phyloP scores from a whole-genome alignment of 768 basidiomycete species.

The Lentinus tigrinus region DNA sequence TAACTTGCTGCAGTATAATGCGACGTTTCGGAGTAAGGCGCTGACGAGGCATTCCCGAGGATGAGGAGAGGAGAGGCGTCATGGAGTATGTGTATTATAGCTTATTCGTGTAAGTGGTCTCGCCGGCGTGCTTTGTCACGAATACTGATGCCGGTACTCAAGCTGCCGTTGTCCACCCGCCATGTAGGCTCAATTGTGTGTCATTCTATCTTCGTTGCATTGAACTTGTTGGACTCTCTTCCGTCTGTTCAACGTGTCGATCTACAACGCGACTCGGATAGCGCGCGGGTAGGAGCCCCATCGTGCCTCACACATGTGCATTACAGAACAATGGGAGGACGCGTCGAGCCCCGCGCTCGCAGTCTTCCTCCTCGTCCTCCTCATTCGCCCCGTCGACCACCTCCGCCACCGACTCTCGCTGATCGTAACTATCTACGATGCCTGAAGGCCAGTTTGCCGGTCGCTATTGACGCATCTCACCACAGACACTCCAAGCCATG shows the following conservation, averaged over 20 bases:
- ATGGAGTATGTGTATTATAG: too few species aligned
- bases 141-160: too few species aligned
- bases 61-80: slow-evolving; percentile 18
- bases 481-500: slow-evolving; percentile 90
- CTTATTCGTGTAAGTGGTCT: too few species aligned
- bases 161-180: too few species aligned
- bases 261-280: too few species aligned
- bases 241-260: too few species aligned
- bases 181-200: too few species aligned
- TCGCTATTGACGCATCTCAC: background rate
- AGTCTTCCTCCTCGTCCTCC: slow-evolving; percentile 13
- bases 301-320: too few species aligned
- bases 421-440: slow-evolving; percentile 48
- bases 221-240: too few species aligned
- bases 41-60: slow-evolving; percentile 70
- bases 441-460: slow-evolving; percentile 82
- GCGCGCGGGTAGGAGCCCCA: too few species aligned
- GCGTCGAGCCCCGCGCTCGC: slow-evolving; percentile 25
- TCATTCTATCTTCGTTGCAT: too few species aligned
- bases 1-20: slow-evolving; percentile 91
- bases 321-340: slow-evolving; percentile 13
- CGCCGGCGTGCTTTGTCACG: too few species aligned
- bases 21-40: slow-evolving; percentile 91
- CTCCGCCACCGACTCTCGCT: slow-evolving; percentile 12
- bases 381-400: background rate